Evolutionary conservation across 1,284 basidiomycete species (phyloP), one percentile per base, ranked within the genome.

Genomic region (Dichomitus squalens): DNA sequence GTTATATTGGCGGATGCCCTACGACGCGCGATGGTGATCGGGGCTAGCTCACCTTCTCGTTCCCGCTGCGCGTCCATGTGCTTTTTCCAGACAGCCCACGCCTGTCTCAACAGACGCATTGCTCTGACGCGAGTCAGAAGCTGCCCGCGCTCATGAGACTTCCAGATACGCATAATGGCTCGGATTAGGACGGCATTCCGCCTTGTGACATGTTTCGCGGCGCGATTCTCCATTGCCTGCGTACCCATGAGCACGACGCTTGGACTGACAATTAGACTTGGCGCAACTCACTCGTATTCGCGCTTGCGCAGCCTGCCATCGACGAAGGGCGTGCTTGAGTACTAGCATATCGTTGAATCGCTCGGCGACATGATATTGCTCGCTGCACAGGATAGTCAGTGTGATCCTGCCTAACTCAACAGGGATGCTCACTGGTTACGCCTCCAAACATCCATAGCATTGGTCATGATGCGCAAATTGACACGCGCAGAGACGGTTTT

Each of bases 141-240:
- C 51, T 74, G 75, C 18, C 87, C 87, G 16, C 86, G 81, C 68
- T 88, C 87, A 47, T 83, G 84, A 27, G 88, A 86, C 65, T 83
- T 85, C 90, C 91, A 91, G 18, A 92, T 83, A 48, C 86, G 79
- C 64, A 82, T 73, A 35, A 90, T 75, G 20, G 86, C 90, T 43
- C 82, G 80, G 34, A 90, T 63, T 8, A 92, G 76, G 20, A 87
- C 75, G 50, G 78, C 78, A 65, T 92, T 85, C 67, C 86, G 87
- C 39, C 85, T 79, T 38, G 76, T 73, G 18, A 84, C 57, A 65
- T 88, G 81, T 58, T 84, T 87, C 56, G 75, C 70, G 5, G 84
- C 88, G 29, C 81, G 81, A 54, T 68, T 74, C 65, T 86, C 82
- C 66, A 86, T 64, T 23, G 63, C 61, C 83, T 85, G 55, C 5